These are phyloP conservation scores for Schizosaccharomyces osmophilus DNA, from an alignment of 805 yeast genomes.

Conservation along the genomic window DNA sequence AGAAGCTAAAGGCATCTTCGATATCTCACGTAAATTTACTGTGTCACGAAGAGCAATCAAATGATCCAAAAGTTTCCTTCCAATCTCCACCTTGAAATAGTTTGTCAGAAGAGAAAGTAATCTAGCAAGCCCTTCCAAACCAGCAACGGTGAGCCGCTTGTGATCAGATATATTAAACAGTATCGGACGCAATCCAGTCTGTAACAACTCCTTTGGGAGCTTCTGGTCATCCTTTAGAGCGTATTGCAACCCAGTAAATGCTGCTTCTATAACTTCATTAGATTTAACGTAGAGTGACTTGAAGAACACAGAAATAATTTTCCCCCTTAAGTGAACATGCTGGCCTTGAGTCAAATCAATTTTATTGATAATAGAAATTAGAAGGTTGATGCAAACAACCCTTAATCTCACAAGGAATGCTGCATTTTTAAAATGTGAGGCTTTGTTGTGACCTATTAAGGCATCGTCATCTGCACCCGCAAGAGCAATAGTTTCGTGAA, in stretches of 20 bases:
- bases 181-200: constrained; percentile 86
- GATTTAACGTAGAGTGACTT: constrained; percentile 73
- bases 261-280: constrained; percentile 72
- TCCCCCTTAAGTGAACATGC: constrained; percentile 34
- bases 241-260: constrained; percentile 64
- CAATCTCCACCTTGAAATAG: constrained; percentile 90
- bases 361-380: constrained; percentile 62
- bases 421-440: constrained; percentile 65
- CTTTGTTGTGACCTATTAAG: constrained; percentile 61
- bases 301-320: constrained; percentile 81
- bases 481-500: constrained; percentile 74
- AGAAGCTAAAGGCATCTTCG: constrained; percentile 56
- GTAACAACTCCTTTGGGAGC: constrained; percentile 81
- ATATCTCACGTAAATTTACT: constrained; percentile 42
- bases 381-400: constrained; percentile 65
- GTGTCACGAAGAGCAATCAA: constrained; percentile 90
- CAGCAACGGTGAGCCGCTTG: constrained; percentile 66
- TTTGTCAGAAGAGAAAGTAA: constrained; percentile 67
- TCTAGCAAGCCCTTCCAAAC: constrained; percentile 74
- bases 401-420: constrained; percentile 70
- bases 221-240: constrained; percentile 69
- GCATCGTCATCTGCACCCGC: constrained; percentile 97
- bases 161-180: constrained; percentile 85
- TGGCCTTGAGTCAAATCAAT: constrained; percentile 66
- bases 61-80: constrained; percentile 76